Conservation (phyloP, 2,329 filamentous ascomycete genomes). For the Tolypocladium ophioglossoides region DNA sequence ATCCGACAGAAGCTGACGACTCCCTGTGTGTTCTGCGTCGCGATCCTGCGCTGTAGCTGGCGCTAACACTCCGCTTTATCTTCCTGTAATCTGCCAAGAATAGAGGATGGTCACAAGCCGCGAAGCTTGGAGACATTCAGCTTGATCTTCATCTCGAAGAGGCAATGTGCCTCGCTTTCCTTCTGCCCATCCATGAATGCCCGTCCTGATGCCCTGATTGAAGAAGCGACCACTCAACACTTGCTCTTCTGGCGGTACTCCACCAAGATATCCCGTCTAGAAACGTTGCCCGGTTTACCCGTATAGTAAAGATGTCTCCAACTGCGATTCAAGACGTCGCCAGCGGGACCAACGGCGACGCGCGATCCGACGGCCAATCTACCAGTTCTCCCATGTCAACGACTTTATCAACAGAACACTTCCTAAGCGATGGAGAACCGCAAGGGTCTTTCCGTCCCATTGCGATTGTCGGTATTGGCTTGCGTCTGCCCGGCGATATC, state of each 20-base stretch:
- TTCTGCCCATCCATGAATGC: too few species aligned
- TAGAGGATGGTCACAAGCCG: too few species aligned
- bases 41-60: neutral
- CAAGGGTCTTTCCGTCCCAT: conserved; percentile 13
- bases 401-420: neutral
- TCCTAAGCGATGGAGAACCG: neutral
- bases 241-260: too few species aligned
- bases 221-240: too few species aligned
- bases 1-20: neutral
- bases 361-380: neutral
- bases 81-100: too few species aligned
- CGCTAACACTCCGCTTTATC: too few species aligned
- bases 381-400: neutral
- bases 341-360: neutral
- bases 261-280: too few species aligned
- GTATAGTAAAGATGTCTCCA: neutral
- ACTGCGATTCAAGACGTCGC: neutral
- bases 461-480: conserved; percentile 30
- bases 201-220: too few species aligned
- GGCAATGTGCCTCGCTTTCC: too few species aligned
- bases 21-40: neutral
- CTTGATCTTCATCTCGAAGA: too few species aligned
- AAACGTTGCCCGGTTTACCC: too few species aligned
- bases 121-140: too few species aligned
- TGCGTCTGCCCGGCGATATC: conserved; percentile 28